A percentile compares a stretch with the other conserved stretches of the same genome.
Conservation (phyloP, 768 basidiomycete species). For the Collybia sordida region DNA sequence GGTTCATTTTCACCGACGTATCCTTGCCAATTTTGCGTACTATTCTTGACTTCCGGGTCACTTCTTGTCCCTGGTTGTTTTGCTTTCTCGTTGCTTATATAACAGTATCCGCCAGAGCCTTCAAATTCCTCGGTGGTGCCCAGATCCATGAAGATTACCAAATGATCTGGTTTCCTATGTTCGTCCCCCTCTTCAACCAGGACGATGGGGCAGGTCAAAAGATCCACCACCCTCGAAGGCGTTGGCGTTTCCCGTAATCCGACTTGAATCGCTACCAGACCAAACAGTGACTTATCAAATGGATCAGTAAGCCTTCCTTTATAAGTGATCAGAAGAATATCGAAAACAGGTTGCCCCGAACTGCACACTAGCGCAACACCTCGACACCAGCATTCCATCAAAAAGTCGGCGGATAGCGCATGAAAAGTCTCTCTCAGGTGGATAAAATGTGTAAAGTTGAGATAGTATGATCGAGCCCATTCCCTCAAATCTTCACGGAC, state of each 20-base stretch:
- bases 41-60: too few species aligned
- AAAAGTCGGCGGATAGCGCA: not conserved
- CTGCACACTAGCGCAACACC: too few species aligned
- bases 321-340: not conserved
- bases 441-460: not conserved
- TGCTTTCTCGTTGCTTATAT: not conserved
- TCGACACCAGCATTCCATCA: too few species aligned
- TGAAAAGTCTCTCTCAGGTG: not conserved
- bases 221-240: not conserved
- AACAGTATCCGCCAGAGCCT: not conserved
- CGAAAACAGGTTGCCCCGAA: not conserved
- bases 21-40: not conserved
- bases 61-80: not conserved
- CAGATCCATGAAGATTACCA: not conserved
- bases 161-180: not conserved
- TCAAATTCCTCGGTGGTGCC: not conserved
- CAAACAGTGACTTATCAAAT: not conserved
- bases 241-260: not conserved
- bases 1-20: not conserved
- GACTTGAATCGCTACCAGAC: not conserved
- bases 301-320: not conserved
- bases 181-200: not conserved
- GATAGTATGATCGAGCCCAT: not conserved
- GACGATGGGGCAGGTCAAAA: not conserved
- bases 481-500: not conserved